phyloP scores from a whole-genome alignment of 495 filamentous ascomycete genomes.

The Annulohypoxylon moriforme region DNA sequence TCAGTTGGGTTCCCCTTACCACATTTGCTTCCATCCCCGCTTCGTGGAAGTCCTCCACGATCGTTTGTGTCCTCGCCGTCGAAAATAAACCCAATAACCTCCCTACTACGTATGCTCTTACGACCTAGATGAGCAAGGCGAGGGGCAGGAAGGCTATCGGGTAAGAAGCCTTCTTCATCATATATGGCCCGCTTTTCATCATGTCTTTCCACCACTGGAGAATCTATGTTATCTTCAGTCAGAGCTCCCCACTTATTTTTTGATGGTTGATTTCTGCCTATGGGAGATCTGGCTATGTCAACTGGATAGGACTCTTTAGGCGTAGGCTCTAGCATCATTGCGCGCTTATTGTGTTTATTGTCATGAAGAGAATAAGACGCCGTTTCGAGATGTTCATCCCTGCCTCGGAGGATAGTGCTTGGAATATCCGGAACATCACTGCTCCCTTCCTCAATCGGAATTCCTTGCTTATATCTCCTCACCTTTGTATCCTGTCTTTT shows the following conservation, averaged over 20 bases:
- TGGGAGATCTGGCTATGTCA: constrained; percentile 4
- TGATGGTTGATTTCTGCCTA: constrained; percentile 13
- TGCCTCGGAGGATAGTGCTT: not conserved
- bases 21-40: not conserved
- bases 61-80: constrained; percentile 41
- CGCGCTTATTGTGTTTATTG: not conserved
- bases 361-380: not conserved
- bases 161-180: constrained; percentile 1
- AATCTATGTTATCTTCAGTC: not conserved
- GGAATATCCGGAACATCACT: not conserved
- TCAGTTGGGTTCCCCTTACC: not conserved
- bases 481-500: too few species aligned
- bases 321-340: not conserved
- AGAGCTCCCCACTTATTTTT: constrained; percentile 1
- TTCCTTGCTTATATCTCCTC: too few species aligned
- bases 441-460: not conserved
- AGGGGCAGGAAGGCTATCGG: constrained; percentile 31
- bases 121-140: constrained; percentile 53
- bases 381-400: not conserved
- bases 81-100: constrained; percentile 56
- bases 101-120: constrained; percentile 57
- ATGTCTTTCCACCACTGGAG: not conserved
- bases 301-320: not conserved
- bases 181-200: not conserved
- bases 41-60: not conserved